phyloP scores from a whole-genome alignment of 2,329 filamentous ascomycete genomes.

The Lachnellula hyalina region DNA sequence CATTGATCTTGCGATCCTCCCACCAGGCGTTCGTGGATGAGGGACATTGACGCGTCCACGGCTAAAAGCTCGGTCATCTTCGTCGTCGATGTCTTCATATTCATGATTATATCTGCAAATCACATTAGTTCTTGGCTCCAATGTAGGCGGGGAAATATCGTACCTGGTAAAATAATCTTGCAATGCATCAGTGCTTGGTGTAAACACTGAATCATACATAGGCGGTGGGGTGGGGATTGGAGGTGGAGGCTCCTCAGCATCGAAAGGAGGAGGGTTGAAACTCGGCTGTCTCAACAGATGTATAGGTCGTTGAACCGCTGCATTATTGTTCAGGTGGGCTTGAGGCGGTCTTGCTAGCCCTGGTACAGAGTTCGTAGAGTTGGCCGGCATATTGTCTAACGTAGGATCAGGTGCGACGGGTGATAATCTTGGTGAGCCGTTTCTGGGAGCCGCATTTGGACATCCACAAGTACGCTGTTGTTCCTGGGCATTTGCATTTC shows the following conservation, averaged over 20 bases:
- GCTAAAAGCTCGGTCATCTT: constrained; percentile 18
- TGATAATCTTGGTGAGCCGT: constrained; percentile 32
- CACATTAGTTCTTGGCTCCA: constrained; percentile 6
- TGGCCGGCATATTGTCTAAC: constrained; percentile 34
- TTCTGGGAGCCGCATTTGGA: constrained; percentile 48
- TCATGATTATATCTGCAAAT: constrained; percentile 21
- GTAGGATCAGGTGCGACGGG: constrained; percentile 40
- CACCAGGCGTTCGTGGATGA: constrained; percentile 31
- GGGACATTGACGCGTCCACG: constrained; percentile 30
- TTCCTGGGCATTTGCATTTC: constrained; percentile 36
- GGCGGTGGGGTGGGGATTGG: constrained; percentile 65
- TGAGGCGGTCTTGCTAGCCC: constrained; percentile 40
- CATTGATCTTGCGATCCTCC: constrained; percentile 30
- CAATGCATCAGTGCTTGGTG: constrained; percentile 46
- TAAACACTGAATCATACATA: constrained; percentile 59
- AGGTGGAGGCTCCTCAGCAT: constrained; percentile 63
- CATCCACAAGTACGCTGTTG: constrained; percentile 53
- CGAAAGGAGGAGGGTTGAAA: constrained; percentile 66
- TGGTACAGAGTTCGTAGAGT: constrained; percentile 14
- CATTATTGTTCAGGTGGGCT: constrained; percentile 39
- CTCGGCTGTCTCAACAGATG: constrained; percentile 64
- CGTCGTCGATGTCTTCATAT: constrained; percentile 29
- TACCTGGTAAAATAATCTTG: constrained; percentile 65
- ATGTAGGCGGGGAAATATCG: constrained; percentile 33
- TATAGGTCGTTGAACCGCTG: constrained; percentile 43